Percentiles rank a stretch among this genome's conserved stretches.
phyloP scores from a whole-genome alignment of 495 filamentous ascomycete species.

The Bacidia rubella region DNA sequence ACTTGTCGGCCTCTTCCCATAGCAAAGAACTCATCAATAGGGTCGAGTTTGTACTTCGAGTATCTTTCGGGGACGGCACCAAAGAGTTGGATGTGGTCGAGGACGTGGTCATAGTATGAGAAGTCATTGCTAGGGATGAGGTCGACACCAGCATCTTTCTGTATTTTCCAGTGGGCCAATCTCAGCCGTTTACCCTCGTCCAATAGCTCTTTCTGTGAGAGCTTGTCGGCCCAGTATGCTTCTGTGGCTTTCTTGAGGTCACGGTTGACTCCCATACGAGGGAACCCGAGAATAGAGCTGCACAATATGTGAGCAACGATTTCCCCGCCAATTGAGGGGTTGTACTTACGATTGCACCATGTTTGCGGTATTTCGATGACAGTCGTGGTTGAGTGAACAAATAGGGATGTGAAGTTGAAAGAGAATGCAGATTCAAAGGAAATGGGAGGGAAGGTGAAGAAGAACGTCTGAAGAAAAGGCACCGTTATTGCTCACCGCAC shows the following conservation, averaged over 20 bases:
- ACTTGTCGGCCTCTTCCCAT: slow-evolving; percentile 98
- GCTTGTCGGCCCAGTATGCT: slow-evolving; percentile 90
- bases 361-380: slow-evolving; percentile 34
- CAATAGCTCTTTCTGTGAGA: slow-evolving; percentile 75
- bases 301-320: slow-evolving; percentile 4
- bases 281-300: slow-evolving; percentile 63
- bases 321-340: not conserved
- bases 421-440: not conserved
- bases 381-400: too few species aligned
- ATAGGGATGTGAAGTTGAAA: slow-evolving; percentile 12
- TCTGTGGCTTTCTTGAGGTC: slow-evolving; percentile 99
- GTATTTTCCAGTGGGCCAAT: slow-evolving; percentile 96
- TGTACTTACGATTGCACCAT: slow-evolving; percentile 67
- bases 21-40: slow-evolving; percentile 95
- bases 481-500: not conserved
- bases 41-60: slow-evolving; percentile 66
- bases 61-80: slow-evolving; percentile 84
- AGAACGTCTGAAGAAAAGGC: too few species aligned
- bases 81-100: slow-evolving; percentile 98
- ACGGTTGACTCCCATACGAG: slow-evolving; percentile 92
- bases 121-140: slow-evolving; percentile 99
- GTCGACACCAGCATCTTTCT: slow-evolving; percentile 93
- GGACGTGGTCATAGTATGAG: slow-evolving; percentile 94
- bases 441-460: too few species aligned
- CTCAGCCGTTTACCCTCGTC: slow-evolving; percentile 91